These are phyloP conservation scores for Microascus cirrosus DNA, from an alignment of 2,329 filamentous ascomycete species.

Conservation along the genomic window DNA sequence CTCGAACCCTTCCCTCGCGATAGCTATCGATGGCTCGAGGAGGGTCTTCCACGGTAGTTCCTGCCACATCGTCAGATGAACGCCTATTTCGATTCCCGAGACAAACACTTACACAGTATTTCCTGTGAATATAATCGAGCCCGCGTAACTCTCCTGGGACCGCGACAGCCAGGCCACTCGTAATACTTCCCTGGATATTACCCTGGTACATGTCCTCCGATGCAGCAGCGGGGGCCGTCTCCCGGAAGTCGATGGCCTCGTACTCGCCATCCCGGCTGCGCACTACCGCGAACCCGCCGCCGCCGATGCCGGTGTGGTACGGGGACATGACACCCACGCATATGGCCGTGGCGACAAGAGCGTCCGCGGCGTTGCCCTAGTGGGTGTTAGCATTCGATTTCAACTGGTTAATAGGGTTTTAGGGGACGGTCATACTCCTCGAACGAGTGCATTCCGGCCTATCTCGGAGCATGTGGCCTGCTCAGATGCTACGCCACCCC, in stretches of 20 bases:
- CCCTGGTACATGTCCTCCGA: conserved; percentile 76
- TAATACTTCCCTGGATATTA: conserved; percentile 54
- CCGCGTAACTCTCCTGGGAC: conserved; percentile 70
- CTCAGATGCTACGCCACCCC: conserved; percentile 61
- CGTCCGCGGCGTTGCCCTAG: conserved; percentile 66
- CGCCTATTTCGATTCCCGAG: background rate
- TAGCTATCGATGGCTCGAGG: conserved; percentile 59
- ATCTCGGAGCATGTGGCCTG: conserved; percentile 57
- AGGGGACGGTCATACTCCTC: conserved; percentile 26
- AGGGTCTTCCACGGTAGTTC: conserved; percentile 58
- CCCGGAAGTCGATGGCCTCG: conserved; percentile 82
- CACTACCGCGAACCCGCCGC: conserved; percentile 83
- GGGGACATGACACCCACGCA: conserved; percentile 67
- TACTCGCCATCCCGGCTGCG: conserved; percentile 62
- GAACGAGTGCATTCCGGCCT: conserved; percentile 49
- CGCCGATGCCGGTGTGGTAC: conserved; percentile 76
- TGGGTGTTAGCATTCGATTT: background rate
- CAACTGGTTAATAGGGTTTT: background rate
- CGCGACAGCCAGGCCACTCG: conserved; percentile 60
- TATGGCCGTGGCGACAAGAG: conserved; percentile 61
- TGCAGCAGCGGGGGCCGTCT: conserved; percentile 74
- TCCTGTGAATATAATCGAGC: conserved; percentile 64
- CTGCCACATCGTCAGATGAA: background rate
- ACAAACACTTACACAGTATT: conserved; percentile 46
- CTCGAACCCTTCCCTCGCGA: conserved; percentile 63